Evolutionary conservation across 331 rosid genomes (phyloP), one percentile per base, ranked within the genome.

Genomic region (Arachis monticola): DNA sequence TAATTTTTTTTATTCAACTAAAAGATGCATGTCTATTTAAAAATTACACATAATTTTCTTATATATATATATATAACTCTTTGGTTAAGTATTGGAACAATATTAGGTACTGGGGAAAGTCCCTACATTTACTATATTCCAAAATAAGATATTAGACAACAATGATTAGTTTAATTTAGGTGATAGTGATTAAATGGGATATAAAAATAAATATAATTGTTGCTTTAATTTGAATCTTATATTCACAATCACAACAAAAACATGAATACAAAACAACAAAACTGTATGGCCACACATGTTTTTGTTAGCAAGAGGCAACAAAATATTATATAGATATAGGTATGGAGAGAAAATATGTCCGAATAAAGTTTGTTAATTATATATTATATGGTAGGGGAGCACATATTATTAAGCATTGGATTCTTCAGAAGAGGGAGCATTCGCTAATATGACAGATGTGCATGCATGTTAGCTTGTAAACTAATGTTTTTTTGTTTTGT

Each of bases 371-470:
- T 2, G 40, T 35, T 35, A 2, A 3, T 35, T 35, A 35, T 35
- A 35, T 35, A 35, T 35, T 35, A 35, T 35, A 35, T 35, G 56
- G 57, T 40, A 42, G 31, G 52, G 52, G 44, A 31, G 51, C 61
- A 61, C 53, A 30, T 13, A 77, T 2, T 22, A 76, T 51, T 80
- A 82, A 75, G 84, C 92, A 91, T 87, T 72, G 94, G 97, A 91
- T 91, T 87, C 94, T 83, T 77, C 73, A 32, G 71, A 38, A 45
- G 27, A 14, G 38, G 59, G 76, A 77, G 79, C 86, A 74, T 73
- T 82, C 79, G 75, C 70, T 57, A 83, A 41, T 56, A 77, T 76
- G 48, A 70, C 60, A 44, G 14, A 72, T 61, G 76, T 77, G 74
- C 76, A 76, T 77, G 74, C 76, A 77, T 74, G 67, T 72, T 61